Evolutionary conservation across 208 protist species (phyloP), one percentile per base, ranked within the genome.

Genomic region (Acanthamoeba royreba): DNA sequence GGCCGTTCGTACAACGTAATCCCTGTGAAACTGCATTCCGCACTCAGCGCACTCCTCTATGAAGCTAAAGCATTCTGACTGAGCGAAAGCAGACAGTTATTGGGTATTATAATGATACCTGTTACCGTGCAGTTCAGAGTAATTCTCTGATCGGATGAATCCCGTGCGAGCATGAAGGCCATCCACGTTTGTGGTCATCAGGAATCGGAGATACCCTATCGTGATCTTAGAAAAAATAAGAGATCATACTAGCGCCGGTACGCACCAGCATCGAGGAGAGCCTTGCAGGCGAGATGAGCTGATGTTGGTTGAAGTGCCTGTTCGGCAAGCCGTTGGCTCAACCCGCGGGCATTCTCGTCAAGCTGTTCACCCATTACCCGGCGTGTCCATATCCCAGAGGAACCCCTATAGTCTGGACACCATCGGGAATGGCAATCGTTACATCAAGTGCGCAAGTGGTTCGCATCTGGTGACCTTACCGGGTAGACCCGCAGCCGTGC

Each of bases 161-260:
- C 88, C 88, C 4, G n/a, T 79, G n/a, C 28, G 49, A 3, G 17
- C 13, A 49, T 89, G 81, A 15, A 92, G 45, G 38, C 88, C 88
- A 46, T 92, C 88, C 42, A 92, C 88, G 58, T 92, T 92, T 19
- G 88, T 92, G 17, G 88, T 79, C 46, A 92, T 92, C 22, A 92
- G 28, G 17, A 46, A 61, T 5, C 35, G 42, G 9, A 92, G 58
- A 28, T 58, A 31, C 8, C 52, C 86, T 81, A 22, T 9, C 22
- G 15, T 17, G 40, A 11, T 28, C 25, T 22, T 0, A n/a, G n/a
- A n/a, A n/a, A n/a, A 11, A 63, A 13, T 31, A 45, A 15, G 52
- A 13, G 31, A 15, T 25, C n/a, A 35, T 28, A n/a, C 42, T 43
- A 33, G 7, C 19, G 5, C 47, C 5, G 11, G 25, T 13, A 52